A percentile compares a stretch with the other conserved stretches of the same genome.
Evolutionary conservation across 768 basidiomycete species (phyloP).

Genomic region (Xerocomus potaroensis): DNA sequence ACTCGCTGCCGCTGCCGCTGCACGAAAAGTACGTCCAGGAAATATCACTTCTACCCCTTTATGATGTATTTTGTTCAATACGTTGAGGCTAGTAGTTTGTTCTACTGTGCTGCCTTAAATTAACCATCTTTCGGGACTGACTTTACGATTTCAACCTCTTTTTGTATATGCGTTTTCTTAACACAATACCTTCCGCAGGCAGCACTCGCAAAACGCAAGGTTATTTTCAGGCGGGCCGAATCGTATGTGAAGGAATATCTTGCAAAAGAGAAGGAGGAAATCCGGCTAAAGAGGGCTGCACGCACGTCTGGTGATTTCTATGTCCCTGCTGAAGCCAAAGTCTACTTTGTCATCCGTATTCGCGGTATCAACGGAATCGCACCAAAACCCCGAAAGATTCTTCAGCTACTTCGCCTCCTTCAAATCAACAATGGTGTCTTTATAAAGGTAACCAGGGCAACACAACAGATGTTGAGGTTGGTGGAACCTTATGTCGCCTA

Average conservation of each 20-base stretch:
- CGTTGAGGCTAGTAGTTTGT: conserved; percentile 64
- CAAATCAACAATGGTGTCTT: conserved; percentile 99
- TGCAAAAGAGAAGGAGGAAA: conserved; percentile 89
- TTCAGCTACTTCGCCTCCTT: conserved; percentile 96
- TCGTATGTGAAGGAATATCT: conserved; percentile 97
- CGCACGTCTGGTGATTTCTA: conserved; percentile 94
- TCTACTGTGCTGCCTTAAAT: conserved; percentile 74
- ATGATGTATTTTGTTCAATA: conserved; percentile 84
- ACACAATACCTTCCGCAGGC: conserved; percentile 47
- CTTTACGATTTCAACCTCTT: conserved; percentile 1
- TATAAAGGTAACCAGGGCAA: conserved; percentile 94
- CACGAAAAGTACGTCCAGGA: conserved; percentile 72
- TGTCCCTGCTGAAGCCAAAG: conserved; percentile 93
- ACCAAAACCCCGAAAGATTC: conserved; percentile 98
- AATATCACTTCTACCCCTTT: conserved; percentile 19
- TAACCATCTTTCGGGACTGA: conserved; percentile 86
- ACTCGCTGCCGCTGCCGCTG: conserved; percentile 73
- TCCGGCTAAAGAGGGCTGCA: conserved; percentile 91
- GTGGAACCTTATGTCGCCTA: conserved; percentile 98
- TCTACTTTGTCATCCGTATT: conserved; percentile 97
- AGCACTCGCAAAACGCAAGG: conserved; percentile 86
- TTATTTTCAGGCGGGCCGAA: conserved; percentile 99
- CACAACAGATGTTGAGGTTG: conserved; percentile 96
- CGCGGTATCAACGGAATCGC: conserved; percentile 99
- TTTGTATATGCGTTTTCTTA: conserved; percentile 13